phyloP scores from a whole-genome alignment of 768 basidiomycete genomes.

The Auricularia heimuer region DNA sequence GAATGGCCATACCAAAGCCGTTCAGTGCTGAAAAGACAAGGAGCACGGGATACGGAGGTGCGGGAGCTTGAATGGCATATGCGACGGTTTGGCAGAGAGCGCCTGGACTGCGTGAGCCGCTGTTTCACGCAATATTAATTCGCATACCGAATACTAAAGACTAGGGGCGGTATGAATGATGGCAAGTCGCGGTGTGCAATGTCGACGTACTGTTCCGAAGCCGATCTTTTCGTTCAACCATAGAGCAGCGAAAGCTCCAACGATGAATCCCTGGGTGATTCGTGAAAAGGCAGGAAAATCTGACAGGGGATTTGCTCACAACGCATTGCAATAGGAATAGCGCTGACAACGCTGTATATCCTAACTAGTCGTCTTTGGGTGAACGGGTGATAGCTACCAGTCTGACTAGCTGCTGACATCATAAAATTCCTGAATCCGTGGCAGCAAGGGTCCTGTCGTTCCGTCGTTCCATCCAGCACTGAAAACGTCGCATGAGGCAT shows the following conservation, averaged over 20 bases:
- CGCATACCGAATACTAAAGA: not conserved
- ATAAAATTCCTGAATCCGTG: conserved; percentile 7
- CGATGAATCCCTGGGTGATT: conserved; percentile 32
- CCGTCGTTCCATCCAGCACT: conserved; percentile 3
- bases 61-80: conserved; percentile 29
- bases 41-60: conserved; percentile 37
- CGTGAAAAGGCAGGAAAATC: not conserved
- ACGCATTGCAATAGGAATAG: conserved; percentile 3
- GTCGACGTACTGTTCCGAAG: not conserved
- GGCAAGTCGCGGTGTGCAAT: not conserved
- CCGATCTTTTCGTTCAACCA: conserved; percentile 45
- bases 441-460: conserved; percentile 6
- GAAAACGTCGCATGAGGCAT: not conserved
- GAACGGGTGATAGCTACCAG: not conserved
- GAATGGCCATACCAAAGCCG: conserved; percentile 36
- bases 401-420: not conserved
- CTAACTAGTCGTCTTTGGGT: not conserved
- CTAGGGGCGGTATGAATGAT: not conserved
- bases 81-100: conserved; percentile 21
- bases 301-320: not conserved
- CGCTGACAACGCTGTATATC: conserved; percentile 5
- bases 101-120: conserved; percentile 12
- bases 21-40: conserved; percentile 32
- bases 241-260: conserved; percentile 44
- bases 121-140: not conserved